A percentile compares a stretch with the other conserved stretches of the same genome.
phyloP scores from a whole-genome alignment of 1,284 basidiomycete genomes.

The Pholiota adiposa region DNA sequence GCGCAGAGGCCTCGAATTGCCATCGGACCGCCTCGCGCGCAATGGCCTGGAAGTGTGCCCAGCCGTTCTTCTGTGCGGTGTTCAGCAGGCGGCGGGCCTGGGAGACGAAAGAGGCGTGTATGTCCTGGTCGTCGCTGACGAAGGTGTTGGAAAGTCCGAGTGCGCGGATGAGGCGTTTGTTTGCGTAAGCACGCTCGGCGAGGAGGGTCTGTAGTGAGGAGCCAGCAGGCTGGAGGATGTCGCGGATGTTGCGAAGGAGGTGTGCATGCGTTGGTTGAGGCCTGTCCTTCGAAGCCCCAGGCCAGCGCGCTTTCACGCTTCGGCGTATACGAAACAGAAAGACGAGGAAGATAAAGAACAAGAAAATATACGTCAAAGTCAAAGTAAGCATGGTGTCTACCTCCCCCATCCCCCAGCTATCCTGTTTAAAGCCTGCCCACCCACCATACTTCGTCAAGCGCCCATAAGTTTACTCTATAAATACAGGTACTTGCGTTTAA shows the following conservation, averaged over 20 bases:
- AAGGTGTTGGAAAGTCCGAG: slow-evolving; percentile 48
- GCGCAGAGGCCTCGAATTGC: slow-evolving; percentile 21
- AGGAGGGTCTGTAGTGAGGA: slow-evolving; percentile 29
- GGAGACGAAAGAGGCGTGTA: slow-evolving; percentile 38
- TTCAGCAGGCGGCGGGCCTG: slow-evolving; percentile 33
- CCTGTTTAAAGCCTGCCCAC: background rate
- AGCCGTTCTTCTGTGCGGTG: slow-evolving; percentile 28
- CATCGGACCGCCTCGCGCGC: slow-evolving; percentile 35
- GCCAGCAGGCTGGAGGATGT: slow-evolving; percentile 18
- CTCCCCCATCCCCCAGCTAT: background rate
- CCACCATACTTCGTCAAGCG: background rate
- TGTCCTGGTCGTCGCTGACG: slow-evolving; percentile 32
- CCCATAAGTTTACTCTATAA: background rate
- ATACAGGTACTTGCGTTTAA: background rate
- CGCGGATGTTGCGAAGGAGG: background rate
- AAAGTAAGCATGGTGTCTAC: background rate
- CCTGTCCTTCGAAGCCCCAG: background rate
- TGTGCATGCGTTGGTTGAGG: background rate
- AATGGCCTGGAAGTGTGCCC: slow-evolving; percentile 34
- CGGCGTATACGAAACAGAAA: background rate
- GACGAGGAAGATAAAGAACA: background rate
- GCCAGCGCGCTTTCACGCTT: background rate
- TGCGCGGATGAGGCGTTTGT: slow-evolving; percentile 44
- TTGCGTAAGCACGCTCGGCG: slow-evolving; percentile 43
- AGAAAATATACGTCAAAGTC: too few relatives aligned